Evolutionary conservation across 805 yeast species (phyloP).

Genomic region (Yamadazyma sp.): DNA sequence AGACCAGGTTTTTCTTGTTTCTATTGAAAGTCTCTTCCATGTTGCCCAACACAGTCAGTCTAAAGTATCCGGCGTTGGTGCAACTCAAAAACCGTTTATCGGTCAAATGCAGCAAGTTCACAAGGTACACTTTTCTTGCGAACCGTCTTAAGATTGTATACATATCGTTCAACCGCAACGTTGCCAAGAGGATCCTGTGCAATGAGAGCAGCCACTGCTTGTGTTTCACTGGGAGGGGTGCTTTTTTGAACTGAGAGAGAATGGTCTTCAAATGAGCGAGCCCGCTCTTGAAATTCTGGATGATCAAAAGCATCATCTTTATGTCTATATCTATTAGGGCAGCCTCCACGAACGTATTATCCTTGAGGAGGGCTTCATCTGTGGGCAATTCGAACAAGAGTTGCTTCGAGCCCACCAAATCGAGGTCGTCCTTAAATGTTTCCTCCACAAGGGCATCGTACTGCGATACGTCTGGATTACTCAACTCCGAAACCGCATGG

Average conservation of each 20-base stretch:
- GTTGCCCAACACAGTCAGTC: constrained; percentile 20
- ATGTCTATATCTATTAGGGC: constrained; percentile 42
- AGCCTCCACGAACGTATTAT: constrained; percentile 19
- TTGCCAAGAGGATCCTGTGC: constrained; percentile 47
- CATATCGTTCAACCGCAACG: constrained; percentile 50
- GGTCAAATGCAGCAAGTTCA: constrained; percentile 43
- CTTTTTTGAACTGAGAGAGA: constrained; percentile 15
- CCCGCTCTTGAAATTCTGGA: constrained; percentile 25
- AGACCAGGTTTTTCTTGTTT: constrained; percentile 49
- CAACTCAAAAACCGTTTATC: constrained; percentile 39
- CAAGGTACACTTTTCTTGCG: constrained; percentile 47
- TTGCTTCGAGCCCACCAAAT: constrained; percentile 11
- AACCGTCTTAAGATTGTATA: constrained; percentile 46
- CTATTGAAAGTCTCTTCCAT: constrained; percentile 42
- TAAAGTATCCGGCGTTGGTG: constrained; percentile 31
- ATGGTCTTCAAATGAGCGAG: constrained; percentile 26
- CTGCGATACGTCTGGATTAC: constrained; percentile 5
- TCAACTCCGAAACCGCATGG: constrained; percentile 24
- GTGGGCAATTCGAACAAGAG: constrained; percentile 7
- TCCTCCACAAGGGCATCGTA: constrained; percentile 8
- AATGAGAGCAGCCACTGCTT: constrained; percentile 30
- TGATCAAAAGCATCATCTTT: constrained; percentile 27
- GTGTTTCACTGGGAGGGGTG: constrained; percentile 12
- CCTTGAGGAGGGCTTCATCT: constrained; percentile 6
- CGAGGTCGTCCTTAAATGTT: constrained; percentile 11